These are phyloP conservation scores for Poa pratensis DNA, from an alignment of 176 grass and related monocot genomes.

Conservation along the genomic window DNA sequence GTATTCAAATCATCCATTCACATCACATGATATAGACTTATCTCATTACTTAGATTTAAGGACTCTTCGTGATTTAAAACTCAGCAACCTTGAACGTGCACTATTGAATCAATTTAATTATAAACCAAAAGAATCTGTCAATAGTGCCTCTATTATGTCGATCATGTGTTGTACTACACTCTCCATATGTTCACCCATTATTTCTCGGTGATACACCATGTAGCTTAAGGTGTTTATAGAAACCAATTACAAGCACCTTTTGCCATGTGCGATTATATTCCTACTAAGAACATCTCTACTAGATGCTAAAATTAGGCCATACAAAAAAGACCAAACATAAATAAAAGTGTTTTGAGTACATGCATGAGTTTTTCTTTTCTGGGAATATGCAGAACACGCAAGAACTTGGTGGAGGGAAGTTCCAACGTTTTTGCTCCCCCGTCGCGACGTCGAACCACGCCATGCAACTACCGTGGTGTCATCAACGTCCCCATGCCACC, in stretches of 20 bases:
- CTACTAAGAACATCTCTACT: no score
- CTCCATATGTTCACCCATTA: background rate
- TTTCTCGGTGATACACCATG: background rate
- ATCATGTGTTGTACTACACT: conserved; percentile 4
- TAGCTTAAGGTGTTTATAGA: background rate
- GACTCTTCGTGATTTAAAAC: conserved; percentile 23
- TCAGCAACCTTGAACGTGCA: conserved; percentile 27
- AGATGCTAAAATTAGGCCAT: no score
- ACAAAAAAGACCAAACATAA: no score
- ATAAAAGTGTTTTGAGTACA: no score
- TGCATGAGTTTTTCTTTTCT: no score
- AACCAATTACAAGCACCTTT: background rate
- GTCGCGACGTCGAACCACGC: no score
- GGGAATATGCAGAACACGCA: no score
- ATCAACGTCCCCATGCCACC: no score
- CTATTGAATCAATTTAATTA: background rate
- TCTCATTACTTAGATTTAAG: background rate
- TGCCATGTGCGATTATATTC: background rate
- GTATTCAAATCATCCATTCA: background rate
- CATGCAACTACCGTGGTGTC: no score
- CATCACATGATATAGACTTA: background rate
- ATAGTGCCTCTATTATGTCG: conserved; percentile 45
- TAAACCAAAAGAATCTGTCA: conserved; percentile 27
- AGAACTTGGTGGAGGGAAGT: no score
- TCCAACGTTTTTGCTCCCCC: no score